Evolutionary conservation across 2,329 filamentous ascomycete genomes (phyloP), one percentile per base, ranked within the genome.

Genomic region (Sarocladium kiliense): DNA sequence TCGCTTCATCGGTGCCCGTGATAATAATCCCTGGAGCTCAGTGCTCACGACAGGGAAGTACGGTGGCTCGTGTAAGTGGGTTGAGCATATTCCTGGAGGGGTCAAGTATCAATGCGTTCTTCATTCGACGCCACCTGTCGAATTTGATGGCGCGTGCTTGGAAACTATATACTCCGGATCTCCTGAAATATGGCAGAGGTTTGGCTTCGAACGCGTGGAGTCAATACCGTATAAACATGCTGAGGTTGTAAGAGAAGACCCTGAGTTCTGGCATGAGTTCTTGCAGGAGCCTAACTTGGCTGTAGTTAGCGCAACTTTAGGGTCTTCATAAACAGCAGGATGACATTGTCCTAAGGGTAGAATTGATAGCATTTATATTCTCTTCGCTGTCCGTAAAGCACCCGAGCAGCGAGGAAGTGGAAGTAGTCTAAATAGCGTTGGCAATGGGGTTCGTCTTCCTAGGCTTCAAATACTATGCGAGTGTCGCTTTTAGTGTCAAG

Each of bases 1-100:
- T 1, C 59, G 57, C 16, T 68, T 67, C 55, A 45, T 66, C 30
- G 59, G 63, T 9, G 57, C 63, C 23, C 59, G 65, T n/a, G 59
- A 54, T 25, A 53, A 36, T 30, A 34, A 41, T 26, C 36, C 27
- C 16, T 37, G 18, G 23, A 42, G 27, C 41, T 25, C 37, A 3
- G 21, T 37, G 19, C 32, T 37, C 19, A 12, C 14, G 32, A 41
- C 23, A 7, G 51, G 32, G 10, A 54, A 54, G 37, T 54, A 54
- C 36, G 51, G 51, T 18, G 16, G 23, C 21, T 26, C 51, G 21
- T 54, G 25, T 14, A 41, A 42, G 37, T 25, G 32, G 23, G 19
- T 54, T n/a, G n/a, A 42, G 23, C 19, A 11, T 2, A 23, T 27
- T 3, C 36, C 34, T 12, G 51, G 37, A 11, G 51, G 51, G 18